Base-by-base conservation (phyloP, 768 basidiomycete species). In the Favolaschia claudopus region DNA sequence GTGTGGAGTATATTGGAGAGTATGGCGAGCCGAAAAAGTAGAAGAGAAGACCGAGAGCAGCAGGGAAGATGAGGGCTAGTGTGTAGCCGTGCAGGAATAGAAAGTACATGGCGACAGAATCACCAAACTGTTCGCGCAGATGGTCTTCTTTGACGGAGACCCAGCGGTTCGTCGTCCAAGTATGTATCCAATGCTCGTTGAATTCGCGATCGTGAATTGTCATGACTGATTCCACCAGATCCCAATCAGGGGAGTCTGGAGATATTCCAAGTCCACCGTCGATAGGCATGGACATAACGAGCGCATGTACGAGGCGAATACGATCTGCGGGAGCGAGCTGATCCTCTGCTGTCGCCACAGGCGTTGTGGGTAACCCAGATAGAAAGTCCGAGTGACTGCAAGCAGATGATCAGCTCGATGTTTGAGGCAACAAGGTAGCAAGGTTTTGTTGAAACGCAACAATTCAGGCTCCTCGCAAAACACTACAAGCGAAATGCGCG, bases 221-320 rank as follows among this genome's bases (percentile, higher is more conserved):
- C 79, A 93, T 86, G 48, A 97, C 83, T 20, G 87, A 86, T 65
- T 93, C 88, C 8, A 97, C 83, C 45, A 91, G 85, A 62, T 88
- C 83, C 93, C 93, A 98, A 49, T 87, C 84, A 14, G 82, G 74
- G 22, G 85, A 79, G 14, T 84, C 85, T 2, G 92, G 89, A 8
- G 88, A 85, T 44, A 98, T 86, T 1, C 92, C 94, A 3, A 96
- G 83, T 5, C 95, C 95, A 12, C 93, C 89, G 49, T 96, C 95
- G n/a, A 78, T 68, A 0, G 81, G 77, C 0, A 84, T 85, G 2
- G 89, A 85, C 2, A 92, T 86, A 58, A 95, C 78, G 69, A 88
- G 89, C 7, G 80, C 70, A 67, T 95, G 80, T 0, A 94, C 82
- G 29, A 94, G 83, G n/a, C 93, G 86, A 22, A 95, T 76, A n/a